Evolutionary conservation across 2,329 filamentous ascomycete species (phyloP).

Genomic region (Raffaelea deltoideospora): DNA sequence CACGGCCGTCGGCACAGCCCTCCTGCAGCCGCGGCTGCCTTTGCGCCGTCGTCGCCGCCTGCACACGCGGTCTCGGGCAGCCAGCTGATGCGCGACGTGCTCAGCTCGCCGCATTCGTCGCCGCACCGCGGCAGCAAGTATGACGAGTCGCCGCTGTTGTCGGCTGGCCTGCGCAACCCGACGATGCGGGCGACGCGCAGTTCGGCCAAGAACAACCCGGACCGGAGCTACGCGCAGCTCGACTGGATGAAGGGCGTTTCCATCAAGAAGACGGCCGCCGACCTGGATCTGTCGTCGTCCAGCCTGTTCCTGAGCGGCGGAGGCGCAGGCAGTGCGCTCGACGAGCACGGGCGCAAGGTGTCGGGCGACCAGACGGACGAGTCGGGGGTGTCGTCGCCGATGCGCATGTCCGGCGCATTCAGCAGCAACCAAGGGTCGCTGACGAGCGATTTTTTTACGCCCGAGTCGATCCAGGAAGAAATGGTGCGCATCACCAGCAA

Average conservation of each 20-base stretch:
- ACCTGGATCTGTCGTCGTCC: too few relatives aligned
- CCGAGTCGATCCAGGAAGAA: constrained; percentile 49
- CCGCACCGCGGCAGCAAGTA: too few relatives aligned
- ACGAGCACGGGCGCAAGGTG: constrained; percentile 3
- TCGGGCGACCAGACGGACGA: constrained; percentile 6
- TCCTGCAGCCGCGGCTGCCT: background rate
- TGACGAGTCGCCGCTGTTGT: too few relatives aligned
- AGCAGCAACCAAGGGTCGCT: constrained; percentile 36
- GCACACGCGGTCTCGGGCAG: constrained; percentile 1
- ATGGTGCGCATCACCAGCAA: constrained; percentile 46
- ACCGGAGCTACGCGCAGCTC: constrained; percentile 41
- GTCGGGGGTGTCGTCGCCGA: constrained; percentile 15
- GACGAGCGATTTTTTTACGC: constrained; percentile 43
- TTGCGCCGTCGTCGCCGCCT: background rate
- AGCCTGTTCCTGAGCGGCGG: too few relatives aligned
- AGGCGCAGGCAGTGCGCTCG: too few relatives aligned
- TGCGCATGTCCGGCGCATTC: constrained; percentile 25
- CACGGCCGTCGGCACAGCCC: too few relatives aligned
- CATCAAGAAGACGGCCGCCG: too few relatives aligned
- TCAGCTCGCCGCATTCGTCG: constrained; percentile 18
- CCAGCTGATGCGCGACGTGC: constrained; percentile 3
- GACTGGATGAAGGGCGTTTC: constrained; percentile 57
- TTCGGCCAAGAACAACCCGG: constrained; percentile 19
- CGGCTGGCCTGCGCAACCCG: constrained; percentile 35
- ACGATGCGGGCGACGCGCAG: constrained; percentile 42